These are phyloP conservation scores for Meyerozyma guilliermondii DNA, from an alignment of 1,139 yeast species.

Conservation along the genomic window DNA sequence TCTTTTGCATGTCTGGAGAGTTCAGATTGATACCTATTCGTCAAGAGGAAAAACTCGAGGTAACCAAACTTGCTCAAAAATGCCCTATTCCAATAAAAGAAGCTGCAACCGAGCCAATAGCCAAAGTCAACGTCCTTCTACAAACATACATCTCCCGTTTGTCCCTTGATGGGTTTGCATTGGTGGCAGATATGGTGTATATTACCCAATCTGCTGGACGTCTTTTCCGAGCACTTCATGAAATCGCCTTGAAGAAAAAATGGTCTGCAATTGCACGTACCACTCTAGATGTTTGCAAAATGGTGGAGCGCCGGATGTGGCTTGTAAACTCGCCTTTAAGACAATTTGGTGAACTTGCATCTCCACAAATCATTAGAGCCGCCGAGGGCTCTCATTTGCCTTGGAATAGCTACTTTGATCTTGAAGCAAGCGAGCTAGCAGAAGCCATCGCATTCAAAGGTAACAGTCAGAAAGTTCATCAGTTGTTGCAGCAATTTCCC, in stretches of 20 bases:
- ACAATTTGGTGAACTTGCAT: conserved; percentile 65
- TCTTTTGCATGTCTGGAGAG: conserved; percentile 81
- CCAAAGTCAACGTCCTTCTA: conserved; percentile 74
- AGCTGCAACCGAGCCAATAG: conserved; percentile 60
- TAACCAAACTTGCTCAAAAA: conserved; percentile 60
- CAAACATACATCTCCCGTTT: conserved; percentile 82
- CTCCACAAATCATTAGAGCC: conserved; percentile 62
- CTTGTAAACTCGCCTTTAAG: conserved; percentile 77
- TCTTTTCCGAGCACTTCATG: conserved; percentile 78
- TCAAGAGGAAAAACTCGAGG: conserved; percentile 80
- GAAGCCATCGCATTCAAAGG: conserved; percentile 74
- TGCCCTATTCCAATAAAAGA: conserved; percentile 89
- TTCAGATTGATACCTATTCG: conserved; percentile 80
- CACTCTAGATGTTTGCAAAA: conserved; percentile 64
- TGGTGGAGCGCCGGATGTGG: conserved; percentile 85
- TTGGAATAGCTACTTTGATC: conserved; percentile 70
- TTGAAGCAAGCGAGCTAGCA: conserved; percentile 72
- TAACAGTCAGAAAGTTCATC: conserved; percentile 57
- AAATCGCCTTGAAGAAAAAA: conserved; percentile 62
- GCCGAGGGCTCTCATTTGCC: conserved; percentile 82
- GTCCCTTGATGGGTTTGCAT: conserved; percentile 79
- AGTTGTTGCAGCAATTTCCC: conserved; percentile 70
- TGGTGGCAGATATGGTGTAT: conserved; percentile 90
- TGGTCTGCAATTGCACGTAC: conserved; percentile 67
- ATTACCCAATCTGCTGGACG: conserved; percentile 93